Evolutionary conservation across 371 early-diverging fungal genomes (phyloP), one percentile per base, ranked within the genome.

Genomic region (Saksenaea oblongispora): DNA sequence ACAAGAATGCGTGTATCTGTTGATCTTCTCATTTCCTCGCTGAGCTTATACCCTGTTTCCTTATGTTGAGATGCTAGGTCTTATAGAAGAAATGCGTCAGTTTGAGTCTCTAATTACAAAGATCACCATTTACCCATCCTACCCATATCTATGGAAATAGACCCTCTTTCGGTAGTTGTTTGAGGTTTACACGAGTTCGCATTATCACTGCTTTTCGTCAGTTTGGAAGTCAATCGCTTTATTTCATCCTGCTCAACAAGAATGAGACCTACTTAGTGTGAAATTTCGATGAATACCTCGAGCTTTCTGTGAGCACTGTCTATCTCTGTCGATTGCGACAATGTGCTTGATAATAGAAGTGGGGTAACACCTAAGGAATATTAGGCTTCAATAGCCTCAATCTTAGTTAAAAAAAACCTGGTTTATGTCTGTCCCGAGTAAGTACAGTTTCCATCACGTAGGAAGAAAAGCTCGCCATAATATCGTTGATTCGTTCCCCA

Each of bases 381-480:
- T 47, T 64, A 1, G 18, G 47, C 8, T 47, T 22, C 2, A 2
- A 22, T 3, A 18, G 24, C 22, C 3, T 47, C 18, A 17, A 26
- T 11, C 3, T 10, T 0, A 22, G 10, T 17, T n/a, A 41, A 17
- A 8, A 17, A 8, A 41, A n/a, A 47, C 47, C 47, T 47, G 2
- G 22, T 18, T n/a, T 22, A 18, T 47, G 18, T 22, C 9, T n/a
- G 10, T 61, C 62, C 1, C 62, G 56, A 8, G 27, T 15, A 27
- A 54, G 18, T 15, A 62, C 59, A 7, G 44, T 24, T 41, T 71
- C 66, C 17, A 76, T 31, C 0, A 65, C 70, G 54, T 54, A 54
- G 11, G 70, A 67, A 1, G 77, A 73, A 34, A 76, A 66, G 3
- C 70, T 62, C 55, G 66, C 36, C 77, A 76, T 76, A 13, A 76